Conservation (phyloP, 257 asterid genomes). For the Ligustrum vulgare region DNA sequence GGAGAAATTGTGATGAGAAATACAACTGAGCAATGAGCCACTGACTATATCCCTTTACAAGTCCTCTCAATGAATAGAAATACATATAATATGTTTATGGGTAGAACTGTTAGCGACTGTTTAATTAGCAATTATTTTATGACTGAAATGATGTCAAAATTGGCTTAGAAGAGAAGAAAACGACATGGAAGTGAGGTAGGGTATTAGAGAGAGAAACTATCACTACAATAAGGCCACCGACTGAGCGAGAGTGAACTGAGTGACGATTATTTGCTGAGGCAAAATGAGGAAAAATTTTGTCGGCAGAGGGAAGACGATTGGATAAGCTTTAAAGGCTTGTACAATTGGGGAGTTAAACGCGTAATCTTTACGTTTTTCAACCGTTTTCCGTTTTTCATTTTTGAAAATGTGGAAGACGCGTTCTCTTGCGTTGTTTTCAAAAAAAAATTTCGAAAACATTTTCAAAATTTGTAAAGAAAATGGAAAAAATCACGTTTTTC, state of each 20-base stretch:
- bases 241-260: not conserved
- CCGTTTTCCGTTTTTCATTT: too few relatives aligned
- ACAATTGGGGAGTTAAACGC: too few relatives aligned
- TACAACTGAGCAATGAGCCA: slow-evolving; percentile 23
- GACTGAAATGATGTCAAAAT: not conserved
- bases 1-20: slow-evolving; percentile 16
- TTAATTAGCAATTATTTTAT: slow-evolving; percentile 1
- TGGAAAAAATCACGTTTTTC: too few relatives aligned
- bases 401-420: too few relatives aligned
- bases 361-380: too few relatives aligned
- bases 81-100: slow-evolving; percentile 12
- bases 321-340: not conserved
- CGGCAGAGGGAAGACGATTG: not conserved
- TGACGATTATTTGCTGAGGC: not conserved
- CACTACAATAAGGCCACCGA: not conserved
- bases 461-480: too few relatives aligned
- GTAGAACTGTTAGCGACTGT: slow-evolving; percentile 40
- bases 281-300: not conserved
- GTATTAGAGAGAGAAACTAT: not conserved
- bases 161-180: slow-evolving; percentile 53
- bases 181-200: slow-evolving; percentile 35
- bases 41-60: slow-evolving; percentile 19
- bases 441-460: too few relatives aligned
- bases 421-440: too few relatives aligned
- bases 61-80: slow-evolving; percentile 10